Conservation (phyloP, 768 basidiomycete genomes). For the Pulveroboletus sp. region DNA sequence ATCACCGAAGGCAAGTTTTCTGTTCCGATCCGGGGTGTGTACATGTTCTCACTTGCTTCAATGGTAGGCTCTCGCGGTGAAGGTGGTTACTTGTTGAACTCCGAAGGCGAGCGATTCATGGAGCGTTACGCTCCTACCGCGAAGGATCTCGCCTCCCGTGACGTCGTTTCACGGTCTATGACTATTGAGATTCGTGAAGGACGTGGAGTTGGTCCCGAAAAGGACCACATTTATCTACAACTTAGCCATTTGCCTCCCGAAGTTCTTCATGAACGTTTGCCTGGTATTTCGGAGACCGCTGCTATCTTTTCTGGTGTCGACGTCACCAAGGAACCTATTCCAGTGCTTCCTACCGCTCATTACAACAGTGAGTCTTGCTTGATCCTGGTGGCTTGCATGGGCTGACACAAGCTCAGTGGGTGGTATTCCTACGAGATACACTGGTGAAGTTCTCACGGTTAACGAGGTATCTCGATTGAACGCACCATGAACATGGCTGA, state of each 20-base stretch:
- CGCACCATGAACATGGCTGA: neutral
- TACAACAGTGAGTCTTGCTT: conserved; percentile 79
- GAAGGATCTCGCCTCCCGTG: conserved; percentile 98
- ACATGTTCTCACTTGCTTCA: neutral
- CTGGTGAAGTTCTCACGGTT: conserved; percentile 90
- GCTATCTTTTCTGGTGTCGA: conserved; percentile 99
- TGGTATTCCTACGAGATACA: conserved; percentile 98
- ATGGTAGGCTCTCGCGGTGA: conserved; percentile 93
- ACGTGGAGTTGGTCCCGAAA: conserved; percentile 97
- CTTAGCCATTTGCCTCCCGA: conserved; percentile 96
- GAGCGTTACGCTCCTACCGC: conserved; percentile 99
- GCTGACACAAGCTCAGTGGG: conserved; percentile 62
- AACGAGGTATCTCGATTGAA: conserved; percentile 49
- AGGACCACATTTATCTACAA: conserved; percentile 95
- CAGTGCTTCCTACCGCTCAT: conserved; percentile 96
- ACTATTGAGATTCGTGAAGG: conserved; percentile 98
- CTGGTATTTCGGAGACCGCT: conserved; percentile 99
- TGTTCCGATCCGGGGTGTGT: neutral
- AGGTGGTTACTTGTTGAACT: conserved; percentile 97
- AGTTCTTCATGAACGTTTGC: conserved; percentile 91
- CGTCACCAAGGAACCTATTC: conserved; percentile 99
- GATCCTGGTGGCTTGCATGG: neutral
- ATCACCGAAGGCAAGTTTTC: conserved; percentile 83
- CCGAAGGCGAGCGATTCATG: conserved; percentile 99
- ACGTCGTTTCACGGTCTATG: conserved; percentile 99